Percentiles rank a stretch among this genome's conserved stretches.
These are phyloP conservation scores for Scolecobasidium constrictum DNA, from an alignment of 2,329 filamentous ascomycete genomes.

Conservation along the genomic window DNA sequence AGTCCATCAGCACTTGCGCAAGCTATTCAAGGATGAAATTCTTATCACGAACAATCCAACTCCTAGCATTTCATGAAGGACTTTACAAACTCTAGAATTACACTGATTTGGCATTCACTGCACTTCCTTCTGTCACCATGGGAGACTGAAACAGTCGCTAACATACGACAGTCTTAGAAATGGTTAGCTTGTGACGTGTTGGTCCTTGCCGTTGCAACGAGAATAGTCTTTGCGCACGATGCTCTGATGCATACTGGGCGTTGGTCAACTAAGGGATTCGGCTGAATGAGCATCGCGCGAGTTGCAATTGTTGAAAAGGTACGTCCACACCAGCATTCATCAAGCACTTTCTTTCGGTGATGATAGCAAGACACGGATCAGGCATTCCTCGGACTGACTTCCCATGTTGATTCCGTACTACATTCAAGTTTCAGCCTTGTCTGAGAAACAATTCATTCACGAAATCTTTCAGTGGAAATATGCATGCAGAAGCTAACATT, in stretches of 20 bases:
- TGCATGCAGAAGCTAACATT: constrained; percentile 13
- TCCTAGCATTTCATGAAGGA: constrained; percentile 46
- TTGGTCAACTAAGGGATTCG: neutral
- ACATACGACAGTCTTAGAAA: constrained; percentile 5
- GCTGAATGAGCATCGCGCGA: neutral
- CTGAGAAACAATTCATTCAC: constrained; percentile 34
- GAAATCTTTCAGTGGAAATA: constrained; percentile 8
- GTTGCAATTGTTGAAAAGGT: constrained; percentile 30
- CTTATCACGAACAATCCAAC: constrained; percentile 42
- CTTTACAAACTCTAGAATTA: constrained; percentile 43
- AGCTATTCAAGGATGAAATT: constrained; percentile 6
- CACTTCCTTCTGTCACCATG: constrained; percentile 5
- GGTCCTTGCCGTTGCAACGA: neutral
- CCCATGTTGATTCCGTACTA: constrained; percentile 52
- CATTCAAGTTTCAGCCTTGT: constrained; percentile 59
- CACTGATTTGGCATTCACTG: constrained; percentile 26
- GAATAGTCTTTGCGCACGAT: neutral
- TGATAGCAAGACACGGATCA: constrained; percentile 53
- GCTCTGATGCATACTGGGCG: neutral
- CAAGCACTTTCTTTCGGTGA: constrained; percentile 34
- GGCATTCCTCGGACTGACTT: constrained; percentile 60
- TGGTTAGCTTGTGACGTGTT: neutral
- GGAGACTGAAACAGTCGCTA: constrained; percentile 2
- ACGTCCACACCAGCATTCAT: constrained; percentile 13
- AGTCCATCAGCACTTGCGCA: too few species aligned